Evolutionary conservation across 306 rosid species (phyloP).

Genomic region (Medicago ruthenica): DNA sequence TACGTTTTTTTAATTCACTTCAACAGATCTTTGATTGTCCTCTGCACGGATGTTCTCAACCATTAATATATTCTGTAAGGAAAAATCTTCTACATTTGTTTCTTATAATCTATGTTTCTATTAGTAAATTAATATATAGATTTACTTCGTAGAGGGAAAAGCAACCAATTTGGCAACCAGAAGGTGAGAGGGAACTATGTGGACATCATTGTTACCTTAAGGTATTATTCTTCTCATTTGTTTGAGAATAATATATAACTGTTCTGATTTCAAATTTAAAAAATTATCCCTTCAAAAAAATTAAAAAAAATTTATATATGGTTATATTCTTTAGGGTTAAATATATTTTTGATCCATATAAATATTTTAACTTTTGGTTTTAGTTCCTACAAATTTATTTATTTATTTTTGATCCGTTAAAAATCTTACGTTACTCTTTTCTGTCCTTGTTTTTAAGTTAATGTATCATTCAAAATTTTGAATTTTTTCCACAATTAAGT

Average conservation of each 20-base stretch:
- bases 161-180: constrained; percentile 64
- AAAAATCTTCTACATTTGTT: constrained; percentile 27
- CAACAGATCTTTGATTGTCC: constrained; percentile 74
- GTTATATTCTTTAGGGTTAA: no score
- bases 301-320: no score
- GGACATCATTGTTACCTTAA: constrained; percentile 71
- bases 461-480: no score
- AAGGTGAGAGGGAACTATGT: constrained; percentile 70
- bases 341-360: no score
- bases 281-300: no score
- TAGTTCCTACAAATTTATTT: no score
- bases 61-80: constrained; percentile 75
- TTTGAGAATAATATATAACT: background rate
- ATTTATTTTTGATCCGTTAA: no score
- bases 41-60: constrained; percentile 75
- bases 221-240: constrained; percentile 56
- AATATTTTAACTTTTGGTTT: no score
- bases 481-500: no score
- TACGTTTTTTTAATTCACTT: constrained; percentile 40
- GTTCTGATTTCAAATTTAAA: no score
- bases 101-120: constrained; percentile 6
- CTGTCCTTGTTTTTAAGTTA: no score
- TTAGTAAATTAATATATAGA: constrained; percentile 40
- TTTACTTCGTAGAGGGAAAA: constrained; percentile 70
- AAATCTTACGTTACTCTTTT: no score